Evolutionary conservation across 768 basidiomycete genomes (phyloP).

Genomic region (Lentinula detonsa): DNA sequence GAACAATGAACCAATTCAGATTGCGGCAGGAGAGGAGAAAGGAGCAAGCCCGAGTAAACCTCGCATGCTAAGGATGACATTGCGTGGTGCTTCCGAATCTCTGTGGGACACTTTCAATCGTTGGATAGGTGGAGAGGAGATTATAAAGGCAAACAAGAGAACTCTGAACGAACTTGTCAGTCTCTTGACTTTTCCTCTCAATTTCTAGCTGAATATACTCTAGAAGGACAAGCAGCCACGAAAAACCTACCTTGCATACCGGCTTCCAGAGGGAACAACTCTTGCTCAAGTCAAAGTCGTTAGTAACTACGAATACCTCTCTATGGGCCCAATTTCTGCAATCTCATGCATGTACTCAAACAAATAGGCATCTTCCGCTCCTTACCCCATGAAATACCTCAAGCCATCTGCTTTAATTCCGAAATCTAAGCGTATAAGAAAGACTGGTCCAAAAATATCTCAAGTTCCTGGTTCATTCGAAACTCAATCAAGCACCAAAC

Average conservation of each 20-base stretch:
- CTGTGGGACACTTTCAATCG: slow-evolving; percentile 54
- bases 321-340: too few species aligned
- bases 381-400: slow-evolving; percentile 51
- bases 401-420: slow-evolving; percentile 37
- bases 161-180: slow-evolving; percentile 41
- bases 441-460: slow-evolving; percentile 16
- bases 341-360: background rate
- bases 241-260: slow-evolving; percentile 49
- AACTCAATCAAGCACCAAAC: background rate
- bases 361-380: slow-evolving; percentile 35
- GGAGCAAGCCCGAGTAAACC: background rate
- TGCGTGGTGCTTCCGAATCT: slow-evolving; percentile 39
- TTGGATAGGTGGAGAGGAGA: slow-evolving; percentile 57
- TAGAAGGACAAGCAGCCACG: slow-evolving; percentile 31
- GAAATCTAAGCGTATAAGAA: slow-evolving; percentile 28
- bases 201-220: background rate
- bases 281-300: slow-evolving; percentile 58
- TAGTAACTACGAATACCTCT: slow-evolving; percentile 11
- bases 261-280: slow-evolving; percentile 48
- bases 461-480: background rate
- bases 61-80: slow-evolving; percentile 36
- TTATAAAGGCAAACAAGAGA: slow-evolving; percentile 41
- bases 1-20: background rate
- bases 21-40: background rate
- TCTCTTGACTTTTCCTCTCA: background rate